phyloP scores from a whole-genome alignment of 2,329 filamentous ascomycete genomes.

The Apiospora kogelbergensis region DNA sequence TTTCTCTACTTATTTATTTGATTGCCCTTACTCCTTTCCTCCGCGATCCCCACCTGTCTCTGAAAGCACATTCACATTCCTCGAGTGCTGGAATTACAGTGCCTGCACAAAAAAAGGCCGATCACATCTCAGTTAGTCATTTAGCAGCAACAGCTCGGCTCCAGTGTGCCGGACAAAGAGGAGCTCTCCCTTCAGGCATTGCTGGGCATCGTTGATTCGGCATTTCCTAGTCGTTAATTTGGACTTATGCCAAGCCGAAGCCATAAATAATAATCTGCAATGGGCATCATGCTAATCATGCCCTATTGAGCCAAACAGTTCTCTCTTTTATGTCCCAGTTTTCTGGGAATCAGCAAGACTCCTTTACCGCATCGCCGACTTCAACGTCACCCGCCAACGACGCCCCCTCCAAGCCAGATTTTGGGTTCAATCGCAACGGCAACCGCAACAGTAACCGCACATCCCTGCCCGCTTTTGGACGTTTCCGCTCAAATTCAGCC shows the following conservation, averaged over 20 bases:
- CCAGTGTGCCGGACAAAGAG: conserved; percentile 10
- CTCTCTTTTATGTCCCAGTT: conserved; percentile 87
- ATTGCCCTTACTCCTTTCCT: background rate
- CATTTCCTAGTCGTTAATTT: background rate
- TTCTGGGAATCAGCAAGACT: conserved; percentile 44
- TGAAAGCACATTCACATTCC: background rate
- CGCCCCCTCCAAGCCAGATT: conserved; percentile 11
- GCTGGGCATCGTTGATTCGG: background rate
- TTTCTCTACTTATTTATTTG: background rate
- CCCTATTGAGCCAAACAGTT: conserved; percentile 52
- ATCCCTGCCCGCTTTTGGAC: background rate
- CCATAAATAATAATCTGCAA: conserved; percentile 13
- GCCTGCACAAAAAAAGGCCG: background rate
- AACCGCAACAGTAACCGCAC: background rate
- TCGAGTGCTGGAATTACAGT: background rate
- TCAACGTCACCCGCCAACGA: conserved; percentile 20
- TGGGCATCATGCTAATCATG: conserved; percentile 32
- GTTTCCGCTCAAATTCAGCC: conserved; percentile 10
- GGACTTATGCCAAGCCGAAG: conserved; percentile 4
- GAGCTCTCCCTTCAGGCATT: conserved; percentile 8
- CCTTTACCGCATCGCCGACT: conserved; percentile 24
- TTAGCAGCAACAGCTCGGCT: conserved; percentile 1
- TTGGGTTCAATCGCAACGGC: conserved; percentile 10
- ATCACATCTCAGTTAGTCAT: background rate
- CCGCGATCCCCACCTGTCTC: background rate